Evolutionary conservation across 2,329 filamentous ascomycete species (phyloP).

Genomic region (Corynespora cassiicola): DNA sequence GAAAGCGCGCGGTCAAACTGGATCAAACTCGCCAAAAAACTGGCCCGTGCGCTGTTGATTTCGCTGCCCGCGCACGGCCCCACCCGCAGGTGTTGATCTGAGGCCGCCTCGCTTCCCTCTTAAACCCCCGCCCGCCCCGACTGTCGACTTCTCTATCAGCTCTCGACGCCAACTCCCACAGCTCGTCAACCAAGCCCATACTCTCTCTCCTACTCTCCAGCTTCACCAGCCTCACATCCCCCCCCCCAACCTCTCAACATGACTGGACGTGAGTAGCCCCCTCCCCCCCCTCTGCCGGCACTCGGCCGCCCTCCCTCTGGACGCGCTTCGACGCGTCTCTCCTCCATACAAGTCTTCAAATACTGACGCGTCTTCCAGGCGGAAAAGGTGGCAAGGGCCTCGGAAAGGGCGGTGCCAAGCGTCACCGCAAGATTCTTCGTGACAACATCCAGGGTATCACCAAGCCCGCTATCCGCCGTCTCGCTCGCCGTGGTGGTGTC

Average conservation of each 20-base stretch:
- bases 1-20: constrained; percentile 20
- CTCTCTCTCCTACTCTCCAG: constrained; percentile 25
- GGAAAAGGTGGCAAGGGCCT: constrained; percentile 97
- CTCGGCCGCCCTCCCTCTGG: constrained; percentile 11
- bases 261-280: constrained; percentile 57
- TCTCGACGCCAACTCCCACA: constrained; percentile 17
- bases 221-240: constrained; percentile 7
- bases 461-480: constrained; percentile 98
- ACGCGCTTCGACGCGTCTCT: constrained; percentile 14
- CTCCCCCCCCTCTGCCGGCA: constrained; percentile 6
- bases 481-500: constrained; percentile 98
- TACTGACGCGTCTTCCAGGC: constrained; percentile 66
- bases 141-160: constrained; percentile 23
- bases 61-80: constrained; percentile 32
- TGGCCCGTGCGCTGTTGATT: constrained; percentile 36
- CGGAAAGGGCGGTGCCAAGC: constrained; percentile 98
- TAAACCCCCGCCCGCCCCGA: constrained; percentile 24
- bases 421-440: constrained; percentile 98
- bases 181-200: constrained; percentile 22
- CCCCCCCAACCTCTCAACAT: constrained; percentile 50
- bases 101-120: constrained; percentile 32
- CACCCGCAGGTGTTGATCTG: constrained; percentile 41
- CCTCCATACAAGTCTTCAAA: neutral
- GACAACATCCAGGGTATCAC: constrained; percentile 99
- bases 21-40: constrained; percentile 29